Conservation (phyloP, 2,329 filamentous ascomycete species). For the Aspergillus intermedius region DNA sequence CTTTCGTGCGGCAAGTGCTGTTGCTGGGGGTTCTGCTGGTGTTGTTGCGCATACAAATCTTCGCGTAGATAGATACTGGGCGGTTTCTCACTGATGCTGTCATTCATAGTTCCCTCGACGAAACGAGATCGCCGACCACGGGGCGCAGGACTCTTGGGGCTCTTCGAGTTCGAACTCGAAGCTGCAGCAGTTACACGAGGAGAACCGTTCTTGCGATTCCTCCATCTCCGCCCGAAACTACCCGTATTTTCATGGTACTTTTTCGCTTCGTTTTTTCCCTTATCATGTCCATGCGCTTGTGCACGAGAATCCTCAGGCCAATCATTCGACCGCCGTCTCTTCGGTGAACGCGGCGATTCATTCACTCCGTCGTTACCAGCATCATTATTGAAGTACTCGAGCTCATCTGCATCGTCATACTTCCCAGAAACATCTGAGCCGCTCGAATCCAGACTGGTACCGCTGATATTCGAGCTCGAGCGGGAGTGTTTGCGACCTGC, state of each 20-base stretch:
- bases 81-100: conserved; percentile 65
- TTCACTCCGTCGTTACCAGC: conserved; percentile 5
- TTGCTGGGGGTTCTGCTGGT: neutral
- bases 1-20: neutral
- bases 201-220: conserved; percentile 3
- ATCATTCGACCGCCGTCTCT: conserved; percentile 39
- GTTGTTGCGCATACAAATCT: conserved; percentile 17
- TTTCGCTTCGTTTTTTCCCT: neutral
- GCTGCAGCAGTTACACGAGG: conserved; percentile 6
- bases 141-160: conserved; percentile 2
- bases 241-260: conserved; percentile 1
- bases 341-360: conserved; percentile 28
- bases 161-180: conserved; percentile 1
- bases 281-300: neutral
- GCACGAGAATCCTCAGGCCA: conserved; percentile 28
- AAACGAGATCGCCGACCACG: conserved; percentile 57
- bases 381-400: conserved; percentile 11
- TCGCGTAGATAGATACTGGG: conserved; percentile 59
- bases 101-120: conserved; percentile 78
- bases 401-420: conserved; percentile 32
- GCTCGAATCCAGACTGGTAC: conserved; percentile 12
- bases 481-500: conserved; percentile 26
- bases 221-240: conserved; percentile 7
- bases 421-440: conserved; percentile 28
- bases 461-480: conserved; percentile 11